phyloP scores from a whole-genome alignment of 2,329 filamentous ascomycete species.

The Cordyceps farinosa region DNA sequence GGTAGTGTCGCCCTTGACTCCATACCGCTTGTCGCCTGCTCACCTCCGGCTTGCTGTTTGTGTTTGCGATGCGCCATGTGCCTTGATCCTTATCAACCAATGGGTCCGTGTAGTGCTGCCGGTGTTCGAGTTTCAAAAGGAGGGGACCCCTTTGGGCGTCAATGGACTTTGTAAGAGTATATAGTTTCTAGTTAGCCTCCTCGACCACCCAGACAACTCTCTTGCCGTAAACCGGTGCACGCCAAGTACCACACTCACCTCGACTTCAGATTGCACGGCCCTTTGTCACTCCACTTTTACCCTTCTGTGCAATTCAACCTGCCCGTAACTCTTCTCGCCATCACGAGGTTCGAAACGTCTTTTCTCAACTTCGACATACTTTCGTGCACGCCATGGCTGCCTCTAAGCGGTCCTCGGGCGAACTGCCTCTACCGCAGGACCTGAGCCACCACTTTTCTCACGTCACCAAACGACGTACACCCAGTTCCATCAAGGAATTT shows the following conservation, averaged over 20 bases:
- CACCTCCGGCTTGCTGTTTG: constrained; percentile 5
- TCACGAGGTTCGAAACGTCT: not conserved
- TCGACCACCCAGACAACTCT: not conserved
- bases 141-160: not conserved
- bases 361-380: not conserved
- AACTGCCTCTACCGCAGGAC: constrained; percentile 55
- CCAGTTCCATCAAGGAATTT: constrained; percentile 71
- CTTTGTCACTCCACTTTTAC: constrained; percentile 13
- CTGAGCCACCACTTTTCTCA: constrained; percentile 76
- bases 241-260: not conserved
- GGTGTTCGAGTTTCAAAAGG: not conserved
- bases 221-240: not conserved
- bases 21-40: constrained; percentile 9
- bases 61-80: constrained; percentile 12
- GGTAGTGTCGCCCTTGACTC: constrained; percentile 10
- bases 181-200: constrained; percentile 5
- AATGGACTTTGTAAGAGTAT: not conserved
- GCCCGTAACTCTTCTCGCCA: not conserved
- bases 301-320: not conserved
- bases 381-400: not conserved
- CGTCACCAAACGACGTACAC: constrained; percentile 59
- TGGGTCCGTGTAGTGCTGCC: not conserved
- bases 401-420: not conserved
- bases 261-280: not conserved
- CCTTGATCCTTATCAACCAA: constrained; percentile 2